Evolutionary conservation across 169 alveolate species (phyloP).

Genomic region (Neospora caninum): DNA sequence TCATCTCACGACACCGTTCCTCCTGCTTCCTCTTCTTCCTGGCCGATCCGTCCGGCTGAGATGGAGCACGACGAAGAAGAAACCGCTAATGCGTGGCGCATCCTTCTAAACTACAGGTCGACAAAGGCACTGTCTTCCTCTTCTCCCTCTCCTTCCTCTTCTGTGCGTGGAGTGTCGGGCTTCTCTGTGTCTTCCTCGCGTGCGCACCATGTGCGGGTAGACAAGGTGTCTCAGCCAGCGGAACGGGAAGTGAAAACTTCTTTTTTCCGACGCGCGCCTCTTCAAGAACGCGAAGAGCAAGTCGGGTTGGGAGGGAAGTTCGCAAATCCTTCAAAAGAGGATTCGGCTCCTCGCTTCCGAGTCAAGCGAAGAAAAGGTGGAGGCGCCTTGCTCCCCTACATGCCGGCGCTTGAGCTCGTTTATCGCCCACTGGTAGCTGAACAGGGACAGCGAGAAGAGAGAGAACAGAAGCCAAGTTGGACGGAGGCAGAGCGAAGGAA

Average conservation of each 20-base stretch:
- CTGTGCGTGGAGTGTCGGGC: too few relatives aligned
- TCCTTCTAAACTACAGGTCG: background rate
- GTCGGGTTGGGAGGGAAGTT: too few relatives aligned
- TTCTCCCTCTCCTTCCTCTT: too few relatives aligned
- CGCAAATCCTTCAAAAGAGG: too few relatives aligned
- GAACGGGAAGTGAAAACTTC: too few relatives aligned
- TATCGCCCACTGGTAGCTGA: background rate
- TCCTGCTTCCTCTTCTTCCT: background rate
- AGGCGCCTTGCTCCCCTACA: background rate
- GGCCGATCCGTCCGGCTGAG: background rate
- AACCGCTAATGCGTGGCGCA: background rate
- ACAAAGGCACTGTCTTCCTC: background rate
- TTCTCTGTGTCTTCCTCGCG: too few relatives aligned
- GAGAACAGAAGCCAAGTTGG: background rate
- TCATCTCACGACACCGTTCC: background rate
- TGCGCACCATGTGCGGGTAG: too few relatives aligned
- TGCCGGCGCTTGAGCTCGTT: background rate
- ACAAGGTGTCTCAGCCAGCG: too few relatives aligned
- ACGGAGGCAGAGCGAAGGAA: background rate
- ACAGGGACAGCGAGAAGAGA: background rate
- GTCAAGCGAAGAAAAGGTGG: background rate
- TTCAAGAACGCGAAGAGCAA: too few relatives aligned
- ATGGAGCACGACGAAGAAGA: background rate
- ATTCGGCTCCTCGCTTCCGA: background rate
- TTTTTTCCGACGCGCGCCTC: too few relatives aligned